Base-by-base conservation (phyloP, 495 filamentous ascomycete genomes). In the Penicillium paradoxum region DNA sequence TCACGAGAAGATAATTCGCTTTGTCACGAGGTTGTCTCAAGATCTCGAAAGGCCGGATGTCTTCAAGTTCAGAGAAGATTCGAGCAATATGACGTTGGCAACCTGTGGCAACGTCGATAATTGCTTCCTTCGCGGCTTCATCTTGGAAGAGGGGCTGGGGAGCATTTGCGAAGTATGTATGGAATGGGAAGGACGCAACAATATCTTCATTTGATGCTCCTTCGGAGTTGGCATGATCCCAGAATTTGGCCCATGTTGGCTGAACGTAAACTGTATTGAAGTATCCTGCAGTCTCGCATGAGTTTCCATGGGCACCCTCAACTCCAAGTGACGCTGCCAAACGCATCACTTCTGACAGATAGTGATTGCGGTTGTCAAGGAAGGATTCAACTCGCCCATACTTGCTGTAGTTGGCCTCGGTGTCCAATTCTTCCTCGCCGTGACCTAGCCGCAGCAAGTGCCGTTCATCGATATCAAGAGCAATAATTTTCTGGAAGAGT, bases 401-500 rank as follows among this genome's bases (percentile, higher is more conserved):
- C 69, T 99, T 99, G 79, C 90, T 91, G 68, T 92, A 97, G 70
- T 78, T 93, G 7, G 79, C 80, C 56, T 91, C 86, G 0, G 89
- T 92, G 37, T 91, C 86, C 13, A 97, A 75, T 43, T 97, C 95
- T 57, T 95, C 91, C 65, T 97, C 93, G 42, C 93, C 93, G 63
- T 96, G 93, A 38, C 93, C 93, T 36, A 99, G 76, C 36, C 93
- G 85, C 42, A 99, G 77, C 37, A 99, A 78, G 73, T 99, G 95
- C 29, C 93, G 86, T 66, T 92, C 88, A 64, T 99, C 93, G 55
- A 99, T 97, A 60, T 97, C 90, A 34, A 97, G 76, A 6, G 85
- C 87, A 34, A 90, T 86, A 53, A 99, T 97, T 73, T 97, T 99
- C 56, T 95, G 88, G 70, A 99, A 99, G n/a, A 99, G 79, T 66